phyloP scores from a whole-genome alignment of 148 eudicot species.

The Fallopia convolvulus region DNA sequence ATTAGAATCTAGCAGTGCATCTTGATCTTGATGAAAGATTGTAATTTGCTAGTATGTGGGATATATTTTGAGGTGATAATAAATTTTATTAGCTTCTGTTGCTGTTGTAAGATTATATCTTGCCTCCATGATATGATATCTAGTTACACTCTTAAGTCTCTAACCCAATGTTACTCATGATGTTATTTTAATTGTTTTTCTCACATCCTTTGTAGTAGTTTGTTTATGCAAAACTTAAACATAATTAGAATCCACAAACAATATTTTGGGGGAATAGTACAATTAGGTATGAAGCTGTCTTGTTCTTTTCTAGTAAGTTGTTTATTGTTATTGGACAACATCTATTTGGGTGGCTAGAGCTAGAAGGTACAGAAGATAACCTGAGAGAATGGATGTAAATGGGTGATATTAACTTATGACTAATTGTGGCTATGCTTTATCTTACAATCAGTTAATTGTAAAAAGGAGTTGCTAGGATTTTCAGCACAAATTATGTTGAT shows the following conservation, averaged over 20 bases:
- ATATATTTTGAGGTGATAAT: background rate
- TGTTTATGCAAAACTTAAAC: background rate
- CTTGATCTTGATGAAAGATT: background rate
- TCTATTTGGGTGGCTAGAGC: background rate
- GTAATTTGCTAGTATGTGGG: background rate
- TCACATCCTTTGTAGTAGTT: background rate
- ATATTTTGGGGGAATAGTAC: background rate
- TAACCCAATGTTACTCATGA: background rate
- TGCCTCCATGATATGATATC: background rate
- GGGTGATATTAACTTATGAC: background rate
- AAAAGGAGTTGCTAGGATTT: background rate
- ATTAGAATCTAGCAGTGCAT: background rate
- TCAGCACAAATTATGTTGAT: background rate
- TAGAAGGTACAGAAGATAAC: slow-evolving; percentile 5
- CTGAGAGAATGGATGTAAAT: background rate
- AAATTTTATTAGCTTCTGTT: background rate
- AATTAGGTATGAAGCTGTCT: background rate
- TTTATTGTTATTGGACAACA: background rate
- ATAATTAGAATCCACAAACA: background rate
- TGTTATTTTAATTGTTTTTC: background rate
- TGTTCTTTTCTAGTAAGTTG: background rate
- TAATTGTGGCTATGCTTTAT: background rate
- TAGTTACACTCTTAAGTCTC: background rate
- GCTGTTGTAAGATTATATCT: background rate
- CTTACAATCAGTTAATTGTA: background rate